Conservation (phyloP, 2,329 filamentous ascomycete species). For the Bipolaris cookei region DNA sequence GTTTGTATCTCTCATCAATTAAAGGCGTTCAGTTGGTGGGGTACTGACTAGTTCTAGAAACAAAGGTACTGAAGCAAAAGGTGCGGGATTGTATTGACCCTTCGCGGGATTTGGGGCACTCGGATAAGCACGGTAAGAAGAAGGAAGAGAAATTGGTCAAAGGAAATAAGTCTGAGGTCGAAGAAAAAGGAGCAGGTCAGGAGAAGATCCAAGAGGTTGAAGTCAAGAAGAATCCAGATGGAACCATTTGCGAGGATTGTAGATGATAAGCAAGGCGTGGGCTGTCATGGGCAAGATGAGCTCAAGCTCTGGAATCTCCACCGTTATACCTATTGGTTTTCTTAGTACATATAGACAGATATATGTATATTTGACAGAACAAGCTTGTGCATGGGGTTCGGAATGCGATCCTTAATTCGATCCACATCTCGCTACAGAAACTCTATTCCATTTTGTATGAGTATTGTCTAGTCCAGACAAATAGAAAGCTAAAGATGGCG, state of each 20-base stretch:
- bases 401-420: not conserved
- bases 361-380: not conserved
- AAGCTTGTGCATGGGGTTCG: not conserved
- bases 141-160: conserved; percentile 18
- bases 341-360: not conserved
- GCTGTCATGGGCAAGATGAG: not conserved
- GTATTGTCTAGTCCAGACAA: not conserved
- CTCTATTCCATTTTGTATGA: no score
- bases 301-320: not conserved
- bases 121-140: conserved; percentile 52
- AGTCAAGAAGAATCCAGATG: conserved; percentile 44
- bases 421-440: not conserved
- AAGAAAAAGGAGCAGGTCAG: conserved; percentile 18
- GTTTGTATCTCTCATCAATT: conserved; percentile 28
- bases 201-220: conserved; percentile 2
- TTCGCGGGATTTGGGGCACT: conserved; percentile 76
- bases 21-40: not conserved
- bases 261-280: conserved; percentile 18
- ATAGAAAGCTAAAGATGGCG: not conserved
- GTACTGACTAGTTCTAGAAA: conserved; percentile 60
- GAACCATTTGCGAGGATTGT: conserved; percentile 49
- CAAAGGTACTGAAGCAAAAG: conserved; percentile 85
- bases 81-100: conserved; percentile 85
- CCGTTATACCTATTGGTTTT: not conserved
- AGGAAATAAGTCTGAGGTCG: not conserved